Percentiles rank a stretch among this genome's conserved stretches.
phyloP scores from a whole-genome alignment of 345 rosid genomes.

The Turnera subulata region DNA sequence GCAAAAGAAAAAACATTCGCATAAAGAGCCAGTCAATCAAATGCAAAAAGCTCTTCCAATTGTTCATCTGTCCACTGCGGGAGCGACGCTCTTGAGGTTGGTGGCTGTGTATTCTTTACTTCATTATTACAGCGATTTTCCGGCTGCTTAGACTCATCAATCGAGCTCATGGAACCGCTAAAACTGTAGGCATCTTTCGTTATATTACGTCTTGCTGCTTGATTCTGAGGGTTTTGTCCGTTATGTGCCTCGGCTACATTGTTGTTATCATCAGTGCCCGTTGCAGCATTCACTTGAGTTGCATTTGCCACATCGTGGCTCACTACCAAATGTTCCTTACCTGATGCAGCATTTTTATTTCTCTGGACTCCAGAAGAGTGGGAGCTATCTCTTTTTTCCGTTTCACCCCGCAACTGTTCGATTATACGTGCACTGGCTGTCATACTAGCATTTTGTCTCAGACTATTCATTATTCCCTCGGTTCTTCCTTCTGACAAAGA shows the following conservation, averaged over 20 bases:
- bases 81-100: conserved; percentile 26
- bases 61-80: conserved; percentile 91
- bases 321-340: conserved; percentile 19
- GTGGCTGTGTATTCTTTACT: conserved; percentile 11
- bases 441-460: conserved; percentile 28
- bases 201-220: conserved; percentile 17
- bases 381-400: conserved; percentile 13
- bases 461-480: conserved; percentile 42
- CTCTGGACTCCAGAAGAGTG: conserved; percentile 13
- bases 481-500: conserved; percentile 34
- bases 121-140: conserved; percentile 1
- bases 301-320: conserved; percentile 18
- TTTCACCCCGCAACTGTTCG: conserved; percentile 15
- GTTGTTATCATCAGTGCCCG: conserved; percentile 1
- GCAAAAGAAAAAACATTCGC: no score
- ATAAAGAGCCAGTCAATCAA: conserved; percentile 40
- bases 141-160: neutral
- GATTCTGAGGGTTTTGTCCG: conserved; percentile 13
- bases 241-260: conserved; percentile 11
- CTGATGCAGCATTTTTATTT: conserved; percentile 19
- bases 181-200: conserved; percentile 8
- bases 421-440: conserved; percentile 16
- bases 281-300: conserved; percentile 8
- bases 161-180: conserved; percentile 1
- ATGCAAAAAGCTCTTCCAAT: conserved; percentile 64